A percentile compares a stretch with the other conserved stretches of the same genome.
These are phyloP conservation scores for Aspergillus funiculosus DNA, from an alignment of 495 filamentous ascomycete species.

Conservation along the genomic window DNA sequence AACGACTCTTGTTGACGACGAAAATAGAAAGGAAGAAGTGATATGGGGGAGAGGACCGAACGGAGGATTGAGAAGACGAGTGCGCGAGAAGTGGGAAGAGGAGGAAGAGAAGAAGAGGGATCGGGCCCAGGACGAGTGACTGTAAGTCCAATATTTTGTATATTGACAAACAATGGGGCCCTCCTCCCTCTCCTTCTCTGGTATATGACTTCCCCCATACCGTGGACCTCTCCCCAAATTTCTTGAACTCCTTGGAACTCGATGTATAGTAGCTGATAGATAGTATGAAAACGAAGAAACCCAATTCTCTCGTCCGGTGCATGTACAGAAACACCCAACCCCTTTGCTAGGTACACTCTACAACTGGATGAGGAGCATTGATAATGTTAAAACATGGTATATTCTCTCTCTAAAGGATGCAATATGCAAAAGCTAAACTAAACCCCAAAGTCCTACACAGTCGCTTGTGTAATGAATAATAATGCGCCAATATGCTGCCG, in stretches of 20 bases:
- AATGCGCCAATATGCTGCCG: conserved; percentile 10
- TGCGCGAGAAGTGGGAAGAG: conserved; percentile 41
- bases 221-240: too few relatives aligned
- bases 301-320: too few relatives aligned
- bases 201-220: too few relatives aligned
- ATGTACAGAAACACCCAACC: too few relatives aligned
- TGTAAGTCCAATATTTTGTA: not conserved
- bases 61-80: conserved; percentile 41
- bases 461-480: conserved; percentile 15
- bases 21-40: conserved; percentile 29
- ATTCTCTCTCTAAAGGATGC: conserved; percentile 2
- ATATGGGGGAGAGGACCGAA: conserved; percentile 46
- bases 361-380: not conserved
- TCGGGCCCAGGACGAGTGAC: not conserved
- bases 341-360: not conserved
- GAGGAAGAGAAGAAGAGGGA: conserved; percentile 20
- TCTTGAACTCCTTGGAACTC: too few relatives aligned
- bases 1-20: conserved; percentile 2
- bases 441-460: conserved; percentile 13
- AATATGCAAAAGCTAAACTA: conserved; percentile 8
- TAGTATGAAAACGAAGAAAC: too few relatives aligned
- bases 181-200: too few relatives aligned
- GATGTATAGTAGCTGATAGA: conserved; percentile 22
- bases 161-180: conserved; percentile 1
- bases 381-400: too few relatives aligned